Base-by-base conservation (phyloP, 202 grass and related monocot genomes). In the Hordeum pubiflorum region DNA sequence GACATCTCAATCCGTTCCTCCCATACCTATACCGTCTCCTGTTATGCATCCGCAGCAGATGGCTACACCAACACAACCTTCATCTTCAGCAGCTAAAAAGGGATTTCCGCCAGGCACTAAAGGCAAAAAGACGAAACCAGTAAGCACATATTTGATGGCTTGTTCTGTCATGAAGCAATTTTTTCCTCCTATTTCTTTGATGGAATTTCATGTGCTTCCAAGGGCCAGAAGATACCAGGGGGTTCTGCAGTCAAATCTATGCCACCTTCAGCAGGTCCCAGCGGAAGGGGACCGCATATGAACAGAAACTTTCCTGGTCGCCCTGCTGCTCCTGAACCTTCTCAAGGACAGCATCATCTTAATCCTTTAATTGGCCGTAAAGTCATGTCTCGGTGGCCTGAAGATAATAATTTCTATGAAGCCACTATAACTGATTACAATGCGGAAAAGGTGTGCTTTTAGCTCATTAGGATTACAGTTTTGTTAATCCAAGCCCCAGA, bases 371-470 rank as follows among this genome's bases (percentile, higher is more conserved):
- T 99, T 76, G 87, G 83, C 14, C 86, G 85, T 71, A 98, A 91
- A 89, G 87, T 98, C 46, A 81, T 86, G 86, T 91, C 81, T 64
- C 91, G 96, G 62, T 98, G 96, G 92, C 96, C 96, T 74, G 92
- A 98, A 86, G 96, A 98, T 84, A 98, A 95, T 74, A 94, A 70
- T 56, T 98, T 95, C 41, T 98, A 98, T 83, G 89, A 98, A 82
- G 96, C 92, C 65, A 91, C 89, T 72, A 93, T 98, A 88, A 87
- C 90, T 66, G 88, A 95, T 88, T 95, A 89, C 68, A 88, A 90
- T 43, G 11, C 80, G 57, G 77, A 46, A 71, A 77, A 81, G 95
- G 90, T 97, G 38, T 74, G 83, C 82, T 87, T 67, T 74, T 88
- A 50, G 71, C 56, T 89, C 29, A 74, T 83, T 26, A 54, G 18